These are phyloP conservation scores for Hypoxylon crocopeplum DNA, from an alignment of 495 filamentous ascomycete genomes.

Conservation along the genomic window DNA sequence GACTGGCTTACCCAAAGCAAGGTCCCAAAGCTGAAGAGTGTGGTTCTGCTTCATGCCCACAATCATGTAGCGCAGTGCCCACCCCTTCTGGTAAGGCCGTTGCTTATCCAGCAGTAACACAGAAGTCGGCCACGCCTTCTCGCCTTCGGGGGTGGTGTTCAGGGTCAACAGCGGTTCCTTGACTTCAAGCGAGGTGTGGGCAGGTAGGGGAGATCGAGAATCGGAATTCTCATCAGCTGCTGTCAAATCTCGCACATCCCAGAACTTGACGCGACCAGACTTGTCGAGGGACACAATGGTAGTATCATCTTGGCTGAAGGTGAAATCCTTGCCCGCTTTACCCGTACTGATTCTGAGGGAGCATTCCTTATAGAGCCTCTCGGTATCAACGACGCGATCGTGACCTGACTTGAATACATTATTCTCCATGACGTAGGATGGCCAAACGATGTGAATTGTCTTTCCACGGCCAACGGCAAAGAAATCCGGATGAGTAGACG, in stretches of 20 bases:
- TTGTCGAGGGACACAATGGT: constrained; percentile 96
- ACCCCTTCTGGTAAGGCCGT: constrained; percentile 83
- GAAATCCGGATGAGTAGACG: constrained; percentile 84
- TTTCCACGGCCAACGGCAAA: constrained; percentile 96
- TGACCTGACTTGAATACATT: constrained; percentile 73
- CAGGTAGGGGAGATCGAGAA: constrained; percentile 54
- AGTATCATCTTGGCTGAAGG: constrained; percentile 94
- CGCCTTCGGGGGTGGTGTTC: constrained; percentile 75
- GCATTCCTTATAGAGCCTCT: constrained; percentile 85
- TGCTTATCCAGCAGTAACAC: constrained; percentile 95
- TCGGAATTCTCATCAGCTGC: constrained; percentile 62
- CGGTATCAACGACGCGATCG: constrained; percentile 77
- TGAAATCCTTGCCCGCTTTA: constrained; percentile 97
- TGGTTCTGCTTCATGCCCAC: constrained; percentile 99
- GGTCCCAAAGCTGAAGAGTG: constrained; percentile 98
- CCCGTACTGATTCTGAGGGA: constrained; percentile 91
- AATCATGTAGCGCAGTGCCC: constrained; percentile 89
- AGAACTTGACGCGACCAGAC: constrained; percentile 92
- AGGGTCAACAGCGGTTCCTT: constrained; percentile 79
- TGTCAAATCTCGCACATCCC: constrained; percentile 86
- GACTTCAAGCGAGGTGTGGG: constrained; percentile 69
- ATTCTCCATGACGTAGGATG: constrained; percentile 73
- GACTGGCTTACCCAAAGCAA: constrained; percentile 90
- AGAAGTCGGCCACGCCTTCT: constrained; percentile 95
- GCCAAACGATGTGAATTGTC: constrained; percentile 89